Base-by-base conservation (phyloP, 2,329 filamentous ascomycete species). In the Paracorniculantispora psalliotae region DNA sequence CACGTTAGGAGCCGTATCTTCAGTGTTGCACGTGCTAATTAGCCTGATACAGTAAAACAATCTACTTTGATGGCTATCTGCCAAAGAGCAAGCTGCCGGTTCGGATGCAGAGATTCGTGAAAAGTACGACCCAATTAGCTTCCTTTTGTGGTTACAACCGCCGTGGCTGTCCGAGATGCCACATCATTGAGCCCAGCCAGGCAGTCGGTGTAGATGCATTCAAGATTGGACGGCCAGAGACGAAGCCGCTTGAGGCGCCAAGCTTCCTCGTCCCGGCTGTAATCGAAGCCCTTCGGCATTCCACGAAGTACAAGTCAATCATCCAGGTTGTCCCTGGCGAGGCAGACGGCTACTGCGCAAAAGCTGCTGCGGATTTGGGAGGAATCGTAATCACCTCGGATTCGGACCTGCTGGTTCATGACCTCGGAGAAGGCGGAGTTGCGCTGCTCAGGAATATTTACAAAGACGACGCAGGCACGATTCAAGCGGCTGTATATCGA, bases 61-160 rank as follows among this genome's bases (percentile, higher is more conserved):
- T 97, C 56, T 92, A 88, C 69, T 97, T 97, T 66, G 93, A 97
- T 71, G 92, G 92, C 15, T 87, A 84, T 59, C 79, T 97, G 1
- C 93, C 93, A 0, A 60, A 70, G 0, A 72, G 77, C 4, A 96
- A 96, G 69, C 78, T 80, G 35, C 69, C 74, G 0, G 83, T 85
- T 7, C 82, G 91, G 4, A 73, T 86, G 53, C 71, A 80, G 10
- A 81, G 91, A 35, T 77, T 89, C 37, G 75, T 84, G 52, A 79
- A 77, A 21, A 82, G 79, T 23, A 82, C 88, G 8, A 73, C 75
- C 4, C 79, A 82, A 23, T 73, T 92, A 41, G 71, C 73, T 2
- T 77, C 81, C 49, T 79, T 79, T 60, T 67, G 70, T 39, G 71
- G 71, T 8, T 67, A 69, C 39, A 69, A 67, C 37, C 59, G 63